Percentiles rank a stretch among this genome's conserved stretches.
Conservation (phyloP, 176 grass and related monocot genomes). For the Musa itinerans region DNA sequence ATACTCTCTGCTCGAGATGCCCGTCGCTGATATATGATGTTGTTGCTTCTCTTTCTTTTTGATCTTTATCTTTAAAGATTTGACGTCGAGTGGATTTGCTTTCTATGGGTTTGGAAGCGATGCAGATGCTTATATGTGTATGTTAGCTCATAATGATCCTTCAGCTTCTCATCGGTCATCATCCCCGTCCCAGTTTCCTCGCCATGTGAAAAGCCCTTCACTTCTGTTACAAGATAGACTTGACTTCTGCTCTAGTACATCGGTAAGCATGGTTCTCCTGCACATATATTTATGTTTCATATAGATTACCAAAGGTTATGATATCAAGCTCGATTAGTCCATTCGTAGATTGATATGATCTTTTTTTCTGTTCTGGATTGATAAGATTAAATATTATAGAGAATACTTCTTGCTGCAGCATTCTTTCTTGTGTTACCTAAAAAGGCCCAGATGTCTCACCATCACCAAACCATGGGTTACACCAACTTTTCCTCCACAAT, state of each 20-base stretch:
- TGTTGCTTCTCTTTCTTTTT: background rate
- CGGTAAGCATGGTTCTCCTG: background rate
- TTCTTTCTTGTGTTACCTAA: background rate
- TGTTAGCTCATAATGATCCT: background rate
- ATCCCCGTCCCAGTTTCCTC: too few species aligned
- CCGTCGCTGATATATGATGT: constrained; percentile 22
- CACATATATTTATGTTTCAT: too few species aligned
- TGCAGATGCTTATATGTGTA: background rate
- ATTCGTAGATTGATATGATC: too few species aligned
- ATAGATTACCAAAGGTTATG: too few species aligned
- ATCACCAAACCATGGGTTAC: constrained; percentile 27
- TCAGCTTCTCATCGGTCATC: background rate
- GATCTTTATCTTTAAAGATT: constrained; percentile 1
- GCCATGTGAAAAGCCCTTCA: too few species aligned
- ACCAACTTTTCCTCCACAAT: constrained; percentile 45
- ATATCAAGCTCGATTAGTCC: too few species aligned
- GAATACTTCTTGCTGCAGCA: background rate
- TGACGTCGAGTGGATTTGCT: background rate
- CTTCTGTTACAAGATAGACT: too few species aligned
- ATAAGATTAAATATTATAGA: too few species aligned
- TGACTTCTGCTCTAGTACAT: background rate
- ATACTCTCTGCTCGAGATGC: constrained; percentile 11
- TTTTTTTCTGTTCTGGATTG: background rate
- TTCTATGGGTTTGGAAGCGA: background rate
- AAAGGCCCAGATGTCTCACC: background rate